Base-by-base conservation (phyloP, 2,329 filamentous ascomycete genomes). In the Chrysoporthe austroafricana region DNA sequence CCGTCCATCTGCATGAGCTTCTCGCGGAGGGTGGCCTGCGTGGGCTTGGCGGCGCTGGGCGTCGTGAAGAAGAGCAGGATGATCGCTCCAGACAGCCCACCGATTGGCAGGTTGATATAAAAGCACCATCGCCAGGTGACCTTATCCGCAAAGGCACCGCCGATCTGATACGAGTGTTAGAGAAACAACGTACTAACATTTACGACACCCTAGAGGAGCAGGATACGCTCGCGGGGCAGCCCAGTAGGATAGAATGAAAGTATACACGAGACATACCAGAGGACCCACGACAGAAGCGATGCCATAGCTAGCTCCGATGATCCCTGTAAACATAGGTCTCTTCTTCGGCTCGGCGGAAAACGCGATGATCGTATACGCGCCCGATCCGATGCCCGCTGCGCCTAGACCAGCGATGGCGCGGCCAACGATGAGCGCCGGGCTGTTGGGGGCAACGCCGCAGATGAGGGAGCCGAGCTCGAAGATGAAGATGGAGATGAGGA, bases 381-480 rank as follows among this genome's bases (percentile, higher is more conserved):
- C 71, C 5, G 68, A 61, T 32, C 63, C 68, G 21, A 71, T 66
- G 16, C 72, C 70, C 1, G 70, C 71, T 5, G 68, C 72, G 18
- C 68, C 68, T 5, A 70, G 48, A 1, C 68, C 68, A 2, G 68
- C 68, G 5, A 70, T 68, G 18, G 68, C 71, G 13, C 72, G 66
- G 14, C 72, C 72, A 3, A 71, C 66, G n/a, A 73, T 72, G 8
- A 73, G 66, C 0, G 72, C 68, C 14, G 52, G 48, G n/a, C 63
- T 66, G 63, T 32, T 68, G 8, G 66, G 66, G 0, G 82, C 80
- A 73, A 78, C 42, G 74, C 81, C 72, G 63, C 82, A 84, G 21
- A 85, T 75, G 4, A 84, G 69, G 5, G 76, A 79, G 4, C 83
- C 82, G 1, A 83, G 66, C 70, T 84, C 82, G 57, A 85, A 83